Base-by-base conservation (phyloP, 345 rosid genomes). In the Populus nigra region DNA sequence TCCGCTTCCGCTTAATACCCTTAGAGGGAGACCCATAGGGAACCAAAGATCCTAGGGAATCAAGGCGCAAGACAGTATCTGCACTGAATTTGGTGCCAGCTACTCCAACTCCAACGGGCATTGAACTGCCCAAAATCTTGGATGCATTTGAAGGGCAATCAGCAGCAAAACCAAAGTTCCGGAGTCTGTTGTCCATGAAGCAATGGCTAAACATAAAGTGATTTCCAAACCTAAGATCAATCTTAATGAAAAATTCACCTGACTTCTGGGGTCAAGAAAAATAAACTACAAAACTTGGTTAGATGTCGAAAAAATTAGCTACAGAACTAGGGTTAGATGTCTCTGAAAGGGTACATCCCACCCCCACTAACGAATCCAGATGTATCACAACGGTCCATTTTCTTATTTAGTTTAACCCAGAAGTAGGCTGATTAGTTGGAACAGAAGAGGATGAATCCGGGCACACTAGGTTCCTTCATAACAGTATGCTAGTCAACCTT, bases 301-400 rank as follows among this genome's bases (percentile, higher is more conserved):
- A 93, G 73, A 82, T 23, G 61, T 82, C 87, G 15, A 10, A 9
- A 59, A 59, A 55, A n/a, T 50, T 72, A 85, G 78, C 83, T 88
- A 88, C 92, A 88, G 91, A 90, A 85, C 84, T 85, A 83, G 45
- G 76, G 84, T 88, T 86, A 91, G 76, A 83, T 61, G 27, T 82
- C 88, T 75, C 75, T 74, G 61, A 76, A 84, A 77, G 87, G 69
- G 84, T 72, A 81, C 76, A 81, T 82, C 75, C 91, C 83, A 77
- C 96, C 99, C 43, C 99, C 99, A 80, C 99, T 95, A 67, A 95
- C 99, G 73, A 95, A 95, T 77, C 99, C 99, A 69, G 98, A 95
- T 9, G 98, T 93, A 76, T 95, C 99, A 22, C 91, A 76, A 43
- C 89, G 88, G 81, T 87, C 89, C 89, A 87, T 87, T 73, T 73